Evolutionary conservation across 2,329 filamentous ascomycete genomes (phyloP).

Genomic region (Thielaviopsis cerberus): DNA sequence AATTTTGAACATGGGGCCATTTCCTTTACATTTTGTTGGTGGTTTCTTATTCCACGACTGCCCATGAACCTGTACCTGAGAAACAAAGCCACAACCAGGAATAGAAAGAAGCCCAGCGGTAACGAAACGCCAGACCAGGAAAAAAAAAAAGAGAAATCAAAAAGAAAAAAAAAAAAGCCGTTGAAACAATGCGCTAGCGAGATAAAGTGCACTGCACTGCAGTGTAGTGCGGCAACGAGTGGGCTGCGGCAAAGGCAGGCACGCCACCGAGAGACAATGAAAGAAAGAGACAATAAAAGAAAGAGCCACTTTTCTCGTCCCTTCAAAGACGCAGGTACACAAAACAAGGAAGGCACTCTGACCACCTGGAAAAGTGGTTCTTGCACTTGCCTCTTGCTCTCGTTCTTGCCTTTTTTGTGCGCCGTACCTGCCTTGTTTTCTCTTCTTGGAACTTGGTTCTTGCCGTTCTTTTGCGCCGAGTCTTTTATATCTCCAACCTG

Average conservation of each 20-base stretch:
- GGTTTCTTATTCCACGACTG: neutral
- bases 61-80: neutral
- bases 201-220: neutral
- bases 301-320: neutral
- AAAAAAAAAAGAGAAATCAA: neutral
- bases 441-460: constrained; percentile 14
- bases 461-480: constrained; percentile 13
- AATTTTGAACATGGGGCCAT: neutral
- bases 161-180: neutral
- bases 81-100: neutral
- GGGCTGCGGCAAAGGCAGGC: no score
- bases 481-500: neutral
- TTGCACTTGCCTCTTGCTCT: constrained; percentile 5
- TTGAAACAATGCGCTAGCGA: neutral
- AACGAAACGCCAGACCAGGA: no score
- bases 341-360: neutral
- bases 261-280: neutral
- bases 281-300: neutral
- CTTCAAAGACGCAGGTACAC: neutral
- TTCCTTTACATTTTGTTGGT: neutral
- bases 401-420: neutral
- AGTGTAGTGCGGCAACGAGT: no score
- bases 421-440: constrained; percentile 13
- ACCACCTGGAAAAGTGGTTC: neutral
- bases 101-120: no score